phyloP scores from a whole-genome alignment of 805 yeast species.

The Kazachstania africana region DNA sequence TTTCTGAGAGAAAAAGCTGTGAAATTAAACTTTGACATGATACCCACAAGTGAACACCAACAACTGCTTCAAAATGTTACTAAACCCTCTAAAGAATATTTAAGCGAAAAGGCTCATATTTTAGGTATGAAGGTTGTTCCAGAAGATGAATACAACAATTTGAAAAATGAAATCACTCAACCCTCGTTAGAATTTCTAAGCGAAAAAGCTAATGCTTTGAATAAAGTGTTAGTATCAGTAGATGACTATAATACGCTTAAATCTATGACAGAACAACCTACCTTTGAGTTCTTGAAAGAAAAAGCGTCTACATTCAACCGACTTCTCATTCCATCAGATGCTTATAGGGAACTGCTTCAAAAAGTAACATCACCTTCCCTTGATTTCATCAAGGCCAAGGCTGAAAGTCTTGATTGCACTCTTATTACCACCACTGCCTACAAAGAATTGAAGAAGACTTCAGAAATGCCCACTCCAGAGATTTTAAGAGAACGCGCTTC shows the following conservation, averaged over 20 bases:
- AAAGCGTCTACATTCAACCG: too few relatives aligned
- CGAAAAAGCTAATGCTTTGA: not conserved
- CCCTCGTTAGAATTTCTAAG: not conserved
- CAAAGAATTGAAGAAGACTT: too few relatives aligned
- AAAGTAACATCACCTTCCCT: too few relatives aligned
- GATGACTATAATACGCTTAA: not conserved
- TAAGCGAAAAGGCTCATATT: conserved; percentile 6
- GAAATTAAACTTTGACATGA: conserved; percentile 12
- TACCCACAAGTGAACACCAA: conserved; percentile 10
- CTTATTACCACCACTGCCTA: too few relatives aligned
- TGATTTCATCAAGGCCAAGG: too few relatives aligned
- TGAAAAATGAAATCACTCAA: not conserved
- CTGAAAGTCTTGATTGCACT: too few relatives aligned
- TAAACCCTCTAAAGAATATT: conserved; percentile 6
- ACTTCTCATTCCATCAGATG: too few relatives aligned
- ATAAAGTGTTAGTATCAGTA: not conserved
- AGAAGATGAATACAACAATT: conserved; percentile 2
- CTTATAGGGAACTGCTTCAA: too few relatives aligned
- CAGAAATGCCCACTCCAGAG: too few relatives aligned
- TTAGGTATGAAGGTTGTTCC: conserved; percentile 13
- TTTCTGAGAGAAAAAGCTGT: conserved; percentile 7
- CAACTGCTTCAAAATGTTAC: conserved; percentile 4
- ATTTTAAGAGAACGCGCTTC: too few relatives aligned
- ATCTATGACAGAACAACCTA: too few relatives aligned
- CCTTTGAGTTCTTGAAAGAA: too few relatives aligned